A percentile compares a stretch with the other conserved stretches of the same genome.
Evolutionary conservation across 1,284 basidiomycete genomes (phyloP).

Genomic region (Papiliotrema fonsecae): DNA sequence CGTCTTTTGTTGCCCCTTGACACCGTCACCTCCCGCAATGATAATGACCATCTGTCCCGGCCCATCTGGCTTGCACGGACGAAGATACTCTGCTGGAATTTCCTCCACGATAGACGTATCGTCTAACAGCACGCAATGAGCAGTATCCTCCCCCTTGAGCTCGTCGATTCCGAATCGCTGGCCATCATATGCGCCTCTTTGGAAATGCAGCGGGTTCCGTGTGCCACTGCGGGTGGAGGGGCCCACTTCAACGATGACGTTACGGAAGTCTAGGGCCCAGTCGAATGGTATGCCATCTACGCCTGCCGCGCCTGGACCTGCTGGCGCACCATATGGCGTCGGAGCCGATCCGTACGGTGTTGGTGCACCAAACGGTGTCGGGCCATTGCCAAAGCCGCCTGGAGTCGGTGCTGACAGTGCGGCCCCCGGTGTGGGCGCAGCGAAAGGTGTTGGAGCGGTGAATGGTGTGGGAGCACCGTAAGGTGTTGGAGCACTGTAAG

Average conservation of each 20-base stretch:
- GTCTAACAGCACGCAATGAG: constrained; percentile 24
- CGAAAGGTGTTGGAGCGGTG: constrained; percentile 49
- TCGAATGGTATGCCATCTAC: constrained; percentile 29
- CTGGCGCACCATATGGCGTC: constrained; percentile 14
- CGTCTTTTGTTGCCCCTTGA: constrained; percentile 34
- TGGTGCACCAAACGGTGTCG: constrained; percentile 51
- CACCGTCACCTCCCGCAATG: constrained; percentile 20
- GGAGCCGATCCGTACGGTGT: constrained; percentile 42
- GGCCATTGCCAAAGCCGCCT: constrained; percentile 26
- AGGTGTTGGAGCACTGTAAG: constrained; percentile 39
- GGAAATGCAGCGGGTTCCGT: constrained; percentile 41
- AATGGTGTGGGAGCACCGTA: constrained; percentile 50
- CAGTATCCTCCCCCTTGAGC: constrained; percentile 17
- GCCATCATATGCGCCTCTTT: constrained; percentile 35
- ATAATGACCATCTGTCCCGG: constrained; percentile 36
- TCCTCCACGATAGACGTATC: constrained; percentile 22
- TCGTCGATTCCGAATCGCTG: constrained; percentile 32
- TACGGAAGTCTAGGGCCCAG: constrained; percentile 46
- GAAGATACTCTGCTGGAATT: constrained; percentile 38
- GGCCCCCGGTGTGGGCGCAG: constrained; percentile 52
- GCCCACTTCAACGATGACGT: constrained; percentile 40
- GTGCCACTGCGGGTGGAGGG: constrained; percentile 24
- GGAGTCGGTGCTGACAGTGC: constrained; percentile 49
- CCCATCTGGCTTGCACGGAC: constrained; percentile 29
- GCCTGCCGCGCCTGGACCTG: neutral